Evolutionary conservation across 768 basidiomycete species (phyloP), one percentile per base, ranked within the genome.

Genomic region (Mycena rebaudengoi): DNA sequence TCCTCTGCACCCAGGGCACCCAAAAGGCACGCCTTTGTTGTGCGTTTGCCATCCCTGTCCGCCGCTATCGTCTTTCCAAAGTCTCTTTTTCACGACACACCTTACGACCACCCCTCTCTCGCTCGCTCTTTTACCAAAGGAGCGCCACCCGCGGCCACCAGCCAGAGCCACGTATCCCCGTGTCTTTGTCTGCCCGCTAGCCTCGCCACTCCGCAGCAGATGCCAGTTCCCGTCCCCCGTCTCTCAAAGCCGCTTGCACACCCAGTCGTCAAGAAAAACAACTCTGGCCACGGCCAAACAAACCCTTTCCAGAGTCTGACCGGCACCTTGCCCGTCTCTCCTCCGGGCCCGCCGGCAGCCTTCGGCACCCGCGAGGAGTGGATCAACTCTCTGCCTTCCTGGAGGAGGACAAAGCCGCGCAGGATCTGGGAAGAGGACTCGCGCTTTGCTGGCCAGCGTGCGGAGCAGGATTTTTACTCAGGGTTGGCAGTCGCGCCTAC

Each of bases 11-110:
- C 69, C 67, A 73, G 75, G 76, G 76, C 71, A 68, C 68, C 70
- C 73, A 93, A 94, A 93, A 93, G 91, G 91, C 91, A 86, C 92
- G 92, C 92, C 92, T 94, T 94, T 84, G 90, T 83, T 93, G 92
- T 84, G 92, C 92, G 92, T 94, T 83, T 82, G 91, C 91, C 92
- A 86, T 62, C 53, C 59, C 58, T 63, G 64, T n/a, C n/a, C n/a
- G n/a, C n/a, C n/a, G n/a, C n/a, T n/a, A n/a, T n/a, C 62, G 67
- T 56, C 64, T 69, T 69, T 57, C 55, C 65, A 18, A 45, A 49
- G 63, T 64, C 73, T 70, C 69, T 71, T 56, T 66, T 82, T 92
- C 74, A 92, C 91, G 91, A 93, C 85, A 72, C 79, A 74, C 78
- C 71, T 87, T 83, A 93, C 92, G 91, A 92, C 87, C 79, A 30